Evolutionary conservation across 139 green algal species (phyloP), one percentile per base, ranked within the genome.

Genomic region (Pseudopediastrum boryanum): DNA sequence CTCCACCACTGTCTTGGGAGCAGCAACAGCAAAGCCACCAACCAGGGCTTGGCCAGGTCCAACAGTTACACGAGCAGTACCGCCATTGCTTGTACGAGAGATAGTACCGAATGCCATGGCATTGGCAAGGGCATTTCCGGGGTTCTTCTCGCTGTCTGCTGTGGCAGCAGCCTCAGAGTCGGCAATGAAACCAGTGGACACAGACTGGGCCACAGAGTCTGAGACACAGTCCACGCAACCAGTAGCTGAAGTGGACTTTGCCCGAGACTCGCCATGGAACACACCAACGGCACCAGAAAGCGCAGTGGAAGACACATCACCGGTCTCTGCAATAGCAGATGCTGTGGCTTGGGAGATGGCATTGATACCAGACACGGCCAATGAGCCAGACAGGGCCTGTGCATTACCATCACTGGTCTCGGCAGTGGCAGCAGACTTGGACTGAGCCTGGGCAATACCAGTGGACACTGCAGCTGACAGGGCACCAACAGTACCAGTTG

Each of bases 101-200:
- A 82, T 72, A 0, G 54, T 2, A 58, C 76, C 76, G 9, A 82
- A 31, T 9, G 76, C 50, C 3, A 82, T 82, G 19, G 76, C 76
- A 33, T 82, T 82, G 31, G 76, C 76, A 21, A 75, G 48, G 29
- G 76, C 64, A 10, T 75, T 71, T 39, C 76, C 76, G 39, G 76
- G 64, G 76, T 82, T 82, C 76, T 82, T 75, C 51, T 71, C 59
- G 19, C 39, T 51, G 76, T 82, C 76, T 12, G 76, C 76, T 1
- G 51, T 51, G 8, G 76, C 62, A 25, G 65, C 42, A 4, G 76
- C 76, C 2, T 52, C 38, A 29, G 76, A 39, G 41, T 82, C 76
- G 6, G 76, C 56, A 23, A 82, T 62, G 38, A 75, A 25, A 25
- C 76, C 76, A 5, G 65, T 75, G 39, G 76, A 52, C 39, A 82